Percentiles rank a stretch among this genome's conserved stretches.
Conservation (phyloP, 2,329 filamentous ascomycete species). For the Colletotrichum noveboracense region DNA sequence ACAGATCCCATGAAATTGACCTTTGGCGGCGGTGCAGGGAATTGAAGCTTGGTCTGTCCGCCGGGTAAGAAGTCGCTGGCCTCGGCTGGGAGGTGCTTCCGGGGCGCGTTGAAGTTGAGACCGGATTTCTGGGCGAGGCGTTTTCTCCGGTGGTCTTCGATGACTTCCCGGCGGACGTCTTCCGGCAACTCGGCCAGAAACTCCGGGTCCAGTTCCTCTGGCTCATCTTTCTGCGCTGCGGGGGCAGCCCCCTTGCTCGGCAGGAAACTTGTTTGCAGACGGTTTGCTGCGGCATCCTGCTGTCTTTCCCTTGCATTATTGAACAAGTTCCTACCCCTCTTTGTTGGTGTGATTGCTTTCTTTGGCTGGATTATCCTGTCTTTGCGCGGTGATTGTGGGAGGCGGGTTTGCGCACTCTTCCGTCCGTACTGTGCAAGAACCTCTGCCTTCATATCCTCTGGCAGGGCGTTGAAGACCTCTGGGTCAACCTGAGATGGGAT, state of each 20-base stretch:
- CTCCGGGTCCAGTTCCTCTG: conserved; percentile 65
- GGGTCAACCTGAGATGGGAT: conserved; percentile 84
- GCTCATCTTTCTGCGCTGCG: conserved; percentile 32
- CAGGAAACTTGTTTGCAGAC: conserved; percentile 78
- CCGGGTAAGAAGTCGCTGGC: conserved; percentile 26
- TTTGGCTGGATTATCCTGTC: conserved; percentile 55
- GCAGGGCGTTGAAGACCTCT: conserved; percentile 82
- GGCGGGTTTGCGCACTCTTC: conserved; percentile 36
- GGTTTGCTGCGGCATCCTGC: conserved; percentile 59
- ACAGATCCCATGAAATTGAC: conserved; percentile 50
- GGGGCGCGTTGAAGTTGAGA: conserved; percentile 47
- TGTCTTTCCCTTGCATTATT: conserved; percentile 55
- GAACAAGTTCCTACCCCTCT: conserved; percentile 59
- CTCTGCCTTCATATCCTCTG: conserved; percentile 85
- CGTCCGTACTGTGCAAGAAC: conserved; percentile 74
- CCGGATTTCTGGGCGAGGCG: conserved; percentile 63
- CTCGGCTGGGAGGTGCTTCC: conserved; percentile 25
- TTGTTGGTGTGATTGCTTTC: conserved; percentile 68
- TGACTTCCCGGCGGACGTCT: conserved; percentile 78
- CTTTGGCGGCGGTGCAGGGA: conserved; percentile 51
- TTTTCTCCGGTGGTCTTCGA: conserved; percentile 73
- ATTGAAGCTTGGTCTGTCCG: conserved; percentile 50
- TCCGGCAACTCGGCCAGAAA: conserved; percentile 85
- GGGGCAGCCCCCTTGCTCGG: conserved; percentile 39
- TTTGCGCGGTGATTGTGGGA: conserved; percentile 59